Conservation (phyloP, 495 filamentous ascomycete species). For the Aspergillus egyptiacus region DNA sequence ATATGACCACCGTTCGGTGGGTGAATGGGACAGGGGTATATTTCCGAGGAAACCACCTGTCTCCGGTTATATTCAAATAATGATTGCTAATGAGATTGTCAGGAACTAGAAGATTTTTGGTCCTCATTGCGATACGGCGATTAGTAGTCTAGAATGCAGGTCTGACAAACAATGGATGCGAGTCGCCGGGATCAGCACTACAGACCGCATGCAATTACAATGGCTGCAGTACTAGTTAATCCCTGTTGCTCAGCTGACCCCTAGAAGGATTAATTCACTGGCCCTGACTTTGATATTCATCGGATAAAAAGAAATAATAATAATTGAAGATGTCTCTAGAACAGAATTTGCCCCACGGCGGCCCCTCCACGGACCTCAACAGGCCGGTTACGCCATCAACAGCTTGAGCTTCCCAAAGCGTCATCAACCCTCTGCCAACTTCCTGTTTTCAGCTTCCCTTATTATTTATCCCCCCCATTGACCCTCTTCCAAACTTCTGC, state of each 20-base stretch:
- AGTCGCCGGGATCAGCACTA: neutral
- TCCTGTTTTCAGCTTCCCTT: neutral
- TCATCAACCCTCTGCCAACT: slow-evolving; percentile 14
- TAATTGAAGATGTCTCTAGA: neutral
- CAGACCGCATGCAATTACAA: neutral
- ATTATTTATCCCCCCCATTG: neutral
- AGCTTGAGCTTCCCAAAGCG: slow-evolving; percentile 15
- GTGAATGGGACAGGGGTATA: neutral
- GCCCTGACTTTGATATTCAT: neutral
- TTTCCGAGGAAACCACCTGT: slow-evolving; percentile 11
- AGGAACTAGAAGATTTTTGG: neutral
- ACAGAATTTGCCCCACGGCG: slow-evolving; percentile 24
- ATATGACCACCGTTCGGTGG: neutral
- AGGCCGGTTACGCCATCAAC: slow-evolving; percentile 35
- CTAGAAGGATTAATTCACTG: neutral
- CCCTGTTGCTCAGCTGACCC: slow-evolving; percentile 13
- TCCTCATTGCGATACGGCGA: too few relatives aligned
- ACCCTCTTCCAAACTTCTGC: neutral
- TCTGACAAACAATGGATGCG: slow-evolving; percentile 13
- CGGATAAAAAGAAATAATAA: neutral
- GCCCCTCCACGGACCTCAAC: slow-evolving; percentile 40
- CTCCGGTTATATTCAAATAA: neutral
- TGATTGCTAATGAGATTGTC: slow-evolving; percentile 11
- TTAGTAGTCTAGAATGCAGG: slow-evolving; percentile 17
- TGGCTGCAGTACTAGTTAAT: too few relatives aligned